A percentile compares a stretch with the other conserved stretches of the same genome.
Evolutionary conservation across 164 flowering plant species (phyloP).

Genomic region (Nymphaea thermarum): DNA sequence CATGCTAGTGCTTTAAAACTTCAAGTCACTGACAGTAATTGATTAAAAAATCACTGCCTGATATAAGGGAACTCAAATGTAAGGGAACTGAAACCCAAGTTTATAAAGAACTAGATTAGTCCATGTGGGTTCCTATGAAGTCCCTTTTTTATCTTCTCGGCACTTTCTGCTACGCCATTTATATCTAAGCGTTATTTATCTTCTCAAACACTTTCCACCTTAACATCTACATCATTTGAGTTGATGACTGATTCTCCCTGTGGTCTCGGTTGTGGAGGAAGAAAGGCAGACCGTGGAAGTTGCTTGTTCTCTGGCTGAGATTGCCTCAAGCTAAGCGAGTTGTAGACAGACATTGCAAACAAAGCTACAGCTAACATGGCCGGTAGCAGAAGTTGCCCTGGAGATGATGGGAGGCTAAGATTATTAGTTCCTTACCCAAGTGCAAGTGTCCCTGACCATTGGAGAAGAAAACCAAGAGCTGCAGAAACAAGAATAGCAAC

Average conservation of each 20-base stretch:
- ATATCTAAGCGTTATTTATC: neutral
- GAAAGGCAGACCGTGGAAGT: conserved; percentile 18
- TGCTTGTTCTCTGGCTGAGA: conserved; percentile 21
- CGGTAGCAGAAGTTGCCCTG: conserved; percentile 85
- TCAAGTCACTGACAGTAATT: too few species aligned
- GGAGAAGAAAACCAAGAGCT: conserved; percentile 69
- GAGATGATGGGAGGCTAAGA: conserved; percentile 1
- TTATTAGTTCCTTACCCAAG: conserved; percentile 48
- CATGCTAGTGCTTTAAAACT: too few species aligned
- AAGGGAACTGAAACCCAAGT: too few species aligned
- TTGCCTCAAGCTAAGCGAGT: conserved; percentile 36
- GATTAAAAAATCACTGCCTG: too few species aligned
- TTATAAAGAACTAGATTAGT: neutral
- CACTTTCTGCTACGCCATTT: too few species aligned
- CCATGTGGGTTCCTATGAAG: neutral
- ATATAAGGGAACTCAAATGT: too few species aligned
- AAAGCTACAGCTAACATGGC: conserved; percentile 66
- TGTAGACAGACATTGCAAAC: conserved; percentile 64
- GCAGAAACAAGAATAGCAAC: conserved; percentile 52
- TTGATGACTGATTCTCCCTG: conserved; percentile 6
- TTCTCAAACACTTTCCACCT: conserved; percentile 9
- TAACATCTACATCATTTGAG: conserved; percentile 9
- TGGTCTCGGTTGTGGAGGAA: conserved; percentile 20
- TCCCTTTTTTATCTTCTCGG: neutral
- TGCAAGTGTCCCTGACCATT: conserved; percentile 86